Base-by-base conservation (phyloP, 164 flowering plant species). In the Vitis rotundifolia region DNA sequence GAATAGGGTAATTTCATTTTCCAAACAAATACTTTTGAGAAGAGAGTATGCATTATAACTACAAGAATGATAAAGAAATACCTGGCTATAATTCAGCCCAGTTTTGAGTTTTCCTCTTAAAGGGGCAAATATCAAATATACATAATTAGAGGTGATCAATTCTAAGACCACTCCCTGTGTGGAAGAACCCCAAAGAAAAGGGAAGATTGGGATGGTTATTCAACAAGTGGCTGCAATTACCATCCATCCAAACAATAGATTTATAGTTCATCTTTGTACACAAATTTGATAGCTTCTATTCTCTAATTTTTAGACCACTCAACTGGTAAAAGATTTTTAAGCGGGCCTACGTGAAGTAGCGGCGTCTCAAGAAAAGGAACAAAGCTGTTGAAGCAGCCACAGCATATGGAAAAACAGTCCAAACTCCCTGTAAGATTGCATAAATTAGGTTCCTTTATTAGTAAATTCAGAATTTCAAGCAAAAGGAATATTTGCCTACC, bases 381-480 rank as follows among this genome's bases (percentile, higher is more conserved):
- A 87, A 50, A 52, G 91, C 90, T 28, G 91, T 88, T 54, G 75
- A 72, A 72, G 90, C 87, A 61, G 93, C 97, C 72, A 81, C 44
- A 37, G 81, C 85, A 76, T 91, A 91, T 59, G 97, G 95, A 72
- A 92, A 83, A 14, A 87, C 31, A 16, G 91, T 92, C 97, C 92
- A 92, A 61, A 87, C 79, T 59, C 95, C 97, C 95, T 92, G 89
- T 31, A 75, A n/a, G 18, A 67, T 58, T 26, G 26, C 18, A 58
- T 12, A 69, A 37, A 61, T 79, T 72, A 77, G 75, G 72, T 48
- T 31, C 9, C 8, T 8, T 48, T 15, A 44, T 29, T 26, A 28
- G 11, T 3, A 54, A 5, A 49, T 50, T 26, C 13, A 62, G n/a
- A 48, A 26, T 19, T 37, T 47, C 1, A 58, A 7, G 62, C 51